Conservation (phyloP, 2,329 filamentous ascomycete species). For the Penicillium concentricum region DNA sequence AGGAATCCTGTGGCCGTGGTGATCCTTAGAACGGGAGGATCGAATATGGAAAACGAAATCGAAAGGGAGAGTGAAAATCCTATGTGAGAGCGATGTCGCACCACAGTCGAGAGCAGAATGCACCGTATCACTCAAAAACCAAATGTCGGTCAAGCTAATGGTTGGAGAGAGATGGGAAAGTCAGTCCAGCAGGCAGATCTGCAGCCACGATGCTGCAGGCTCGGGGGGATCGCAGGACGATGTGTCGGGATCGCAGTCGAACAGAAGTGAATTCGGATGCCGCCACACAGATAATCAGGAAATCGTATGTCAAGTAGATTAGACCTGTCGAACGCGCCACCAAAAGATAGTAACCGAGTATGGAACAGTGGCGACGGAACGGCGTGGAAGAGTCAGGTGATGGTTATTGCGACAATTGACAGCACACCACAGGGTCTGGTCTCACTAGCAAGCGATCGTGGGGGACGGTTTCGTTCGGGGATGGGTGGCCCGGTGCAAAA, state of each 20-base stretch:
- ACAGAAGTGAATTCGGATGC: neutral
- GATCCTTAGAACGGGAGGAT: conserved; percentile 11
- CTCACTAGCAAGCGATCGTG: conserved; percentile 16
- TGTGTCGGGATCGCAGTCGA: neutral
- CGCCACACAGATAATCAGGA: neutral
- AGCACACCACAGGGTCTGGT: conserved; percentile 14
- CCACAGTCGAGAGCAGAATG: conserved; percentile 33
- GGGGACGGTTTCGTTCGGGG: conserved; percentile 2
- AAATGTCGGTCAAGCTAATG: conserved; percentile 39
- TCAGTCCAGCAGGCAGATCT: conserved; percentile 21
- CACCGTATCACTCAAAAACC: conserved; percentile 33
- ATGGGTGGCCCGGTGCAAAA: conserved; percentile 3
- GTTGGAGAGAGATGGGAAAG: conserved; percentile 20
- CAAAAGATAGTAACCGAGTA: conserved; percentile 1
- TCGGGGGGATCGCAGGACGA: conserved; percentile 3
- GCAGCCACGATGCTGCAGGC: conserved; percentile 24
- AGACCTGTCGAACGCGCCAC: neutral
- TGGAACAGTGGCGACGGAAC: conserved; percentile 20
- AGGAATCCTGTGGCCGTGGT: conserved; percentile 1
- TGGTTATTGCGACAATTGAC: conserved; percentile 23
- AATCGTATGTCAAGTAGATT: neutral
- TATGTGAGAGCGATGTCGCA: conserved; percentile 26
- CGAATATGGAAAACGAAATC: conserved; percentile 14
- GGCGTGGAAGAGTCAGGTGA: conserved; percentile 23
- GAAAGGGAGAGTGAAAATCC: conserved; percentile 15